Conservation (phyloP, 1,139 yeast species). For the Yamadazyma siamensis region DNA sequence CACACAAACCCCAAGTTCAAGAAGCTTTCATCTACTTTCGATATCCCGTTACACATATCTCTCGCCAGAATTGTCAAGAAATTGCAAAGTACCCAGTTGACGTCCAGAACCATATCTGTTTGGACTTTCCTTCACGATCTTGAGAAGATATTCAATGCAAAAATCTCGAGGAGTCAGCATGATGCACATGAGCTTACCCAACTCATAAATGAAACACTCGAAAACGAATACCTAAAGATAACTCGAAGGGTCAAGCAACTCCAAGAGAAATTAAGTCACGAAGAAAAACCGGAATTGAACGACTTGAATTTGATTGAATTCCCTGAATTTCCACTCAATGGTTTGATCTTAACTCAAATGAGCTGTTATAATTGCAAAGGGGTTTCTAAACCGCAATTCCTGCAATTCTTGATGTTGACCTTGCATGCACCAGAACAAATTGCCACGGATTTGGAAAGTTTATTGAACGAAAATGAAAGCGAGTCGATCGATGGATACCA, state of each 20-base stretch:
- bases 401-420: conserved; percentile 71
- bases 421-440: conserved; percentile 66
- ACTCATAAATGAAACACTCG: conserved; percentile 72
- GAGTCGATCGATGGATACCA: conserved; percentile 81
- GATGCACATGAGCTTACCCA: conserved; percentile 94
- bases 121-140: conserved; percentile 75
- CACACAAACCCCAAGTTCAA: conserved; percentile 25
- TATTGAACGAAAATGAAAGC: conserved; percentile 56
- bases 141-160: conserved; percentile 74
- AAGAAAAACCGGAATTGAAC: conserved; percentile 6
- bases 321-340: conserved; percentile 74
- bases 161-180: conserved; percentile 79
- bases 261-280: conserved; percentile 10
- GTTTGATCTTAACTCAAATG: conserved; percentile 62
- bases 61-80: conserved; percentile 51
- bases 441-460: conserved; percentile 46
- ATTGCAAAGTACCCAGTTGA: conserved; percentile 60
- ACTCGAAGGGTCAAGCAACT: conserved; percentile 28
- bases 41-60: conserved; percentile 54
- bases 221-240: conserved; percentile 55
- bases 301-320: conserved; percentile 26
- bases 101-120: conserved; percentile 60
- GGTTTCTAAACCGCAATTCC: conserved; percentile 55
- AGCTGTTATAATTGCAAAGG: conserved; percentile 66
- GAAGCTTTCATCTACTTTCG: conserved; percentile 24